Percentiles rank a stretch among this genome's conserved stretches.
Evolutionary conservation across 345 rosid genomes (phyloP).

Genomic region (Draba incana): DNA sequence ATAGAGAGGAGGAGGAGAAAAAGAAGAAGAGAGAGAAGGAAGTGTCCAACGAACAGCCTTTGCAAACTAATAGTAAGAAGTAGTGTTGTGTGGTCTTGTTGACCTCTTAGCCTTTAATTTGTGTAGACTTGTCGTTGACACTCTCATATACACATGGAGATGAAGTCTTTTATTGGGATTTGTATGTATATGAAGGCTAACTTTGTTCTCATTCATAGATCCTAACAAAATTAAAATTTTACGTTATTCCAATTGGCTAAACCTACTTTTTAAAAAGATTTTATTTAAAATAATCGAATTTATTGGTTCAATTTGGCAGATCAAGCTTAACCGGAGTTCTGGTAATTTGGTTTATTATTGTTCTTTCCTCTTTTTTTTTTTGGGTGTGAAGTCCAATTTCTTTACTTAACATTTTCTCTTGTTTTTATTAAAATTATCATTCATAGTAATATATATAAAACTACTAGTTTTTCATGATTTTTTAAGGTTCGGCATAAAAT

Average conservation of each 20-base stretch:
- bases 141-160: conserved; percentile 27
- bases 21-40: conserved; percentile 19
- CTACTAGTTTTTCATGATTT: no score
- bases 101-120: conserved; percentile 33
- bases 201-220: conserved; percentile 21
- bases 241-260: not conserved
- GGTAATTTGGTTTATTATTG: no score
- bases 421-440: no score
- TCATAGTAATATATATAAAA: no score
- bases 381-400: no score
- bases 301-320: no score
- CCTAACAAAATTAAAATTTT: conserved; percentile 6
- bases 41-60: conserved; percentile 42
- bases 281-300: no score
- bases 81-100: conserved; percentile 40
- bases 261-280: not conserved
- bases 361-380: no score
- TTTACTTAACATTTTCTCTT: no score
- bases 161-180: conserved; percentile 30
- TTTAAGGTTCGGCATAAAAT: no score
- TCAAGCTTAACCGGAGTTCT: no score
- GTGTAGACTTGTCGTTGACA: conserved; percentile 47
- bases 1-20: conserved; percentile 20
- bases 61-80: conserved; percentile 35
- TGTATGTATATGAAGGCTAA: conserved; percentile 13